Conservation (phyloP, 2,329 filamentous ascomycete species). For the Daldinia sp. region DNA sequence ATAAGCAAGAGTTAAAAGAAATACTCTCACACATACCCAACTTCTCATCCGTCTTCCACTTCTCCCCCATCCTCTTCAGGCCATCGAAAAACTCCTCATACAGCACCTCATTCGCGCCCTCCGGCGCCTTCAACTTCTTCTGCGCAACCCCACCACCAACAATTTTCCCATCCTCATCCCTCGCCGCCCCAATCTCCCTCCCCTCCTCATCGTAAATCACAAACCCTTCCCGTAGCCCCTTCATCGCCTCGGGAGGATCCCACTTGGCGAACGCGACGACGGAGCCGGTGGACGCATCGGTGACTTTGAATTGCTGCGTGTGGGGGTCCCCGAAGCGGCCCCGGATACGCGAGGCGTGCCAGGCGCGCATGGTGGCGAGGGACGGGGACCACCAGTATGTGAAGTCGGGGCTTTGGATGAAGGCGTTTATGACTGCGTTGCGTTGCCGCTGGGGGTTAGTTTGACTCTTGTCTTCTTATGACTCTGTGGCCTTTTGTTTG, state of each 20-base stretch:
- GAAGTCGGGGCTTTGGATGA: slow-evolving; percentile 42
- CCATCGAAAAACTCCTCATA: slow-evolving; percentile 45
- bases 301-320: slow-evolving; percentile 49
- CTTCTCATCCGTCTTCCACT: slow-evolving; percentile 46
- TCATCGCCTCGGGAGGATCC: slow-evolving; percentile 42
- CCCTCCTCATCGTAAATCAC: slow-evolving; percentile 41
- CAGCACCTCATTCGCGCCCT: slow-evolving; percentile 40
- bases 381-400: slow-evolving; percentile 49
- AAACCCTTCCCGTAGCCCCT: slow-evolving; percentile 42
- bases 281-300: slow-evolving; percentile 36
- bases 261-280: slow-evolving; percentile 49
- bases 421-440: slow-evolving; percentile 46
- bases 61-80: slow-evolving; percentile 41
- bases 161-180: slow-evolving; percentile 11
- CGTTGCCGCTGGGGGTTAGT: not conserved
- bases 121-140: slow-evolving; percentile 32
- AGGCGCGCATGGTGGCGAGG: slow-evolving; percentile 43
- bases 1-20: not conserved
- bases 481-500: too few species aligned
- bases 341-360: slow-evolving; percentile 45
- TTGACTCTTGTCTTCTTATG: not conserved
- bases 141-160: not conserved
- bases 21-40: slow-evolving; percentile 40
- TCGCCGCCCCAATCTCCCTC: slow-evolving; percentile 8
- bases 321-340: slow-evolving; percentile 45